phyloP scores from a whole-genome alignment of 2,329 filamentous ascomycete species.

The Phaeosphaeriaceae sp. region DNA sequence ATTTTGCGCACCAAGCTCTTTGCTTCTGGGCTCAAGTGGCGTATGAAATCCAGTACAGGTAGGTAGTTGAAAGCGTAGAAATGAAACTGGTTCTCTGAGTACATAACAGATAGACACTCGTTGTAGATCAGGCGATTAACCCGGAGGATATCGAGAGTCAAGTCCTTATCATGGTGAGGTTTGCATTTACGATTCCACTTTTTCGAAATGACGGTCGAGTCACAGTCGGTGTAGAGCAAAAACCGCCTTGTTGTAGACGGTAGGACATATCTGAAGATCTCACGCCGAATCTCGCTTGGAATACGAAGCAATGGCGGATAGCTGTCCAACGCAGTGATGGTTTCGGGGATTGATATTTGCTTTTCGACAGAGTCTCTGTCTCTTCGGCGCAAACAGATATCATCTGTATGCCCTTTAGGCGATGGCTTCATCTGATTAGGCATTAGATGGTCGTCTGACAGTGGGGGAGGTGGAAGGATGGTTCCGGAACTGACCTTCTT shows the following conservation, averaged over 20 bases:
- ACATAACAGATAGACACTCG: slow-evolving; percentile 48
- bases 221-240: slow-evolving; percentile 54
- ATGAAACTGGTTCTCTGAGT: slow-evolving; percentile 49
- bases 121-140: slow-evolving; percentile 48
- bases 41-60: slow-evolving; percentile 49
- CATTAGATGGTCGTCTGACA: slow-evolving; percentile 23
- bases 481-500: slow-evolving; percentile 39
- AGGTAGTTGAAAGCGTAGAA: slow-evolving; percentile 50
- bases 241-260: slow-evolving; percentile 51
- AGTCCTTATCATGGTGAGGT: slow-evolving; percentile 41
- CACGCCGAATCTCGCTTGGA: slow-evolving; percentile 47
- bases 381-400: slow-evolving; percentile 34
- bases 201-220: slow-evolving; percentile 46
- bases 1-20: slow-evolving; percentile 47
- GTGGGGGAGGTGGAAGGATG: slow-evolving; percentile 4
- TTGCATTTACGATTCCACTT: slow-evolving; percentile 45
- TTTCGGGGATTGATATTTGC: slow-evolving; percentile 46
- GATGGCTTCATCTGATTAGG: slow-evolving; percentile 36
- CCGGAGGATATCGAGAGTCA: slow-evolving; percentile 44
- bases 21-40: slow-evolving; percentile 47
- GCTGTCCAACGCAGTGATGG: slow-evolving; percentile 44
- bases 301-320: slow-evolving; percentile 47
- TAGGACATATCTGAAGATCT: slow-evolving; percentile 48
- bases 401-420: slow-evolving; percentile 29
- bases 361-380: slow-evolving; percentile 41